Percentiles rank a stretch among this genome's conserved stretches.
Evolutionary conservation across 495 filamentous ascomycete species (phyloP).

Genomic region (Cryomyces minteri): DNA sequence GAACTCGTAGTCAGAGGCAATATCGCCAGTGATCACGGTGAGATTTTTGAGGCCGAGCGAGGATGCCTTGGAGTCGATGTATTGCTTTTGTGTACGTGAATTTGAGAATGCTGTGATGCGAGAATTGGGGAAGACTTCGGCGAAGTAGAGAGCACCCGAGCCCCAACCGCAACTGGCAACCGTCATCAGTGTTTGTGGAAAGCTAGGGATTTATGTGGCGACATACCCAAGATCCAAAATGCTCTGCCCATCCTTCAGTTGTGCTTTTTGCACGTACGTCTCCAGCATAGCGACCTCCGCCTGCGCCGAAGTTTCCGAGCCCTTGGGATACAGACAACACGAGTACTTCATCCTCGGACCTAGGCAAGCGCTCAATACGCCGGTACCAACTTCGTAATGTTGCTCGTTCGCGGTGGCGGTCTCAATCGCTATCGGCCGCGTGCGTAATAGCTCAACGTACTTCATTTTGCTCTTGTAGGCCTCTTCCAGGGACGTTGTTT

Average conservation of each 20-base stretch:
- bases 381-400: slow-evolving; percentile 50
- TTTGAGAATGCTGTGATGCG: slow-evolving; percentile 46
- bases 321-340: slow-evolving; percentile 36
- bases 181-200: neutral
- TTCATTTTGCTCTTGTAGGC: slow-evolving; percentile 34
- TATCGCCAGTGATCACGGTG: slow-evolving; percentile 39
- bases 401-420: slow-evolving; percentile 40
- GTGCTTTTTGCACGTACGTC: slow-evolving; percentile 34
- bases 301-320: slow-evolving; percentile 34
- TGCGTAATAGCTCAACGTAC: slow-evolving; percentile 32
- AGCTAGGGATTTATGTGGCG: too few species aligned
- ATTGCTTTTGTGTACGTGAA: slow-evolving; percentile 40
- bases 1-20: slow-evolving; percentile 37
- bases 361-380: slow-evolving; percentile 32
- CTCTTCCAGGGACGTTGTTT: slow-evolving; percentile 24
- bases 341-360: slow-evolving; percentile 51
- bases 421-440: slow-evolving; percentile 43
- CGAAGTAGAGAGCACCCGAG: slow-evolving; percentile 40
- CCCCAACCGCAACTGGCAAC: slow-evolving; percentile 42
- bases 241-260: slow-evolving; percentile 35
- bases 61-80: slow-evolving; percentile 37
- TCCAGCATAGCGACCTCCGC: slow-evolving; percentile 49
- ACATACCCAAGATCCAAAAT: slow-evolving; percentile 43
- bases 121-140: slow-evolving; percentile 36
- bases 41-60: slow-evolving; percentile 35